Percentiles rank a stretch among this genome's conserved stretches.
phyloP scores from a whole-genome alignment of 179 eudicot genomes.

The Spergularia azorica region DNA sequence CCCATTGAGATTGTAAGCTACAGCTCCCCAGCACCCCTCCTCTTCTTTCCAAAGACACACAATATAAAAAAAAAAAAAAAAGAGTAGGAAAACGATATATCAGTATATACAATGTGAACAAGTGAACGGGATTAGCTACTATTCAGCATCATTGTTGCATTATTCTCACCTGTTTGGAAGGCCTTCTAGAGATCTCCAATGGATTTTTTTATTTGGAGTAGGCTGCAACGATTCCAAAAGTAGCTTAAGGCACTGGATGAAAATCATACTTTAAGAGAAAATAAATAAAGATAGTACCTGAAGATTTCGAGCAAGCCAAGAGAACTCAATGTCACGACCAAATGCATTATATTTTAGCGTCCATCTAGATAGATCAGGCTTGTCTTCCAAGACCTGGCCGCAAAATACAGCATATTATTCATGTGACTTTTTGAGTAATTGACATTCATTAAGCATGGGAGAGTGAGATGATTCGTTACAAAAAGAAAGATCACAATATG shows the following conservation, averaged over 20 bases:
- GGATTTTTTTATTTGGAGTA: conserved; percentile 90
- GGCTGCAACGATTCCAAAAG: conserved; percentile 54
- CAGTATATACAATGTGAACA: neutral
- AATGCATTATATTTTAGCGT: conserved; percentile 83
- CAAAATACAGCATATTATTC: neutral
- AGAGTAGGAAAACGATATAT: neutral
- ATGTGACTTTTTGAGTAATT: neutral
- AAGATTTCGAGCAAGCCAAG: conserved; percentile 98
- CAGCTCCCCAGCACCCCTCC: neutral
- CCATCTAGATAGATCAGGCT: conserved; percentile 87
- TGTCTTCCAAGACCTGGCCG: conserved; percentile 71
- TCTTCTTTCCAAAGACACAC: neutral
- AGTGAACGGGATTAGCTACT: neutral
- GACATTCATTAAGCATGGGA: no score
- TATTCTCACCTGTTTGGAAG: conserved; percentile 79
- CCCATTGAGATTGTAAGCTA: neutral
- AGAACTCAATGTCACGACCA: conserved; percentile 82
- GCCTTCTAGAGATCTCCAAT: conserved; percentile 96
- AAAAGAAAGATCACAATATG: no score
- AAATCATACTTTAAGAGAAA: neutral
- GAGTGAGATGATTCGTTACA: no score
- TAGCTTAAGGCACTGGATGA: conserved; percentile 16
- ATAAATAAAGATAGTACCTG: conserved; percentile 49
- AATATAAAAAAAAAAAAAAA: no score
- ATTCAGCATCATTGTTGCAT: neutral